These are phyloP conservation scores for Penicillium waksmanii DNA, from an alignment of 495 filamentous ascomycete species.

Conservation along the genomic window DNA sequence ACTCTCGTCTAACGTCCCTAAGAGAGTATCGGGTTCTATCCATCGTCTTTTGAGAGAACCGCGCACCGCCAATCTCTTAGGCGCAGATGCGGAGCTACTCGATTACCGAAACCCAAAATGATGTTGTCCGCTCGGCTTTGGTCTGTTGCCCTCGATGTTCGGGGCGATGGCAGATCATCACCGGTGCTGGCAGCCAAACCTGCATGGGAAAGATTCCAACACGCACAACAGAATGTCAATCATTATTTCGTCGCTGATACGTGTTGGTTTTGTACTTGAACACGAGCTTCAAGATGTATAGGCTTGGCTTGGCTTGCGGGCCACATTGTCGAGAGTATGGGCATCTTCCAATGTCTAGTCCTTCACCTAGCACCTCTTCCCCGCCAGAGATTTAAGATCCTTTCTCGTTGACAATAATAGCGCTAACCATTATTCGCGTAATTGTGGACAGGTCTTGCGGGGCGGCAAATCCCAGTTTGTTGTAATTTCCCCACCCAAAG, in stretches of 20 bases:
- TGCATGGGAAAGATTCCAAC: slow-evolving; percentile 7
- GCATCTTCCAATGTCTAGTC: too few relatives aligned
- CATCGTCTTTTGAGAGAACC: too few relatives aligned
- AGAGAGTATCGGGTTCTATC: too few relatives aligned
- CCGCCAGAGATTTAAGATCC: too few relatives aligned
- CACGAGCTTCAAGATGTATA: too few relatives aligned
- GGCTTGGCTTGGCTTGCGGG: too few relatives aligned
- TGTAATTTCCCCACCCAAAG: neutral
- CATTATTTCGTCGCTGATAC: neutral
- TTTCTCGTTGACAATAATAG: too few relatives aligned
- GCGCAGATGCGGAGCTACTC: neutral
- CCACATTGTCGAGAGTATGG: too few relatives aligned
- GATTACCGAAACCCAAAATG: neutral
- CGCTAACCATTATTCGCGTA: neutral
- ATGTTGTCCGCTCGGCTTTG: neutral
- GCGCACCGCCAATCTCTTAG: neutral
- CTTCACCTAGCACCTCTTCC: too few relatives aligned
- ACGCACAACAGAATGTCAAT: slow-evolving; percentile 16
- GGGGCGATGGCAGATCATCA: neutral
- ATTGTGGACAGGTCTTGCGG: neutral
- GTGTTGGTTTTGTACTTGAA: too few relatives aligned
- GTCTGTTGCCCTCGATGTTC: neutral
- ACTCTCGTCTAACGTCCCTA: too few relatives aligned
- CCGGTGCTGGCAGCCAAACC: neutral
- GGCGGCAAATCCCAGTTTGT: neutral